phyloP scores from a whole-genome alignment of 768 basidiomycete species.

The Collybia sordida region DNA sequence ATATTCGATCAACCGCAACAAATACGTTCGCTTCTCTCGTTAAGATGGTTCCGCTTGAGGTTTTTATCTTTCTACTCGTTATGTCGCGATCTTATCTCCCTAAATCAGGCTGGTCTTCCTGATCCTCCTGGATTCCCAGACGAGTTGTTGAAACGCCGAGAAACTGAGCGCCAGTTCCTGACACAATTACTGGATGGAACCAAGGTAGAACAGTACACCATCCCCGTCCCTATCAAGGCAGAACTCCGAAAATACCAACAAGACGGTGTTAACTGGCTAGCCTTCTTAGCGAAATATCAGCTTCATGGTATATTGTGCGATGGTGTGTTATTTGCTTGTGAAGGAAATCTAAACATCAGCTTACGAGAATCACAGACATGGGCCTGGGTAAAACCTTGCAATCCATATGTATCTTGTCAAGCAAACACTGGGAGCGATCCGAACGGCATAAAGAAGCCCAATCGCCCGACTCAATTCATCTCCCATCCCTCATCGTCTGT shows the following conservation, averaged over 20 bases:
- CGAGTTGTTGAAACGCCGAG: constrained; percentile 82
- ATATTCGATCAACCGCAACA: constrained; percentile 91
- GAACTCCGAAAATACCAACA: constrained; percentile 97
- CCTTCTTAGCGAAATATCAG: constrained; percentile 97
- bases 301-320: constrained; percentile 97
- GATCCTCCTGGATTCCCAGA: constrained; percentile 92
- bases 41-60: constrained; percentile 98
- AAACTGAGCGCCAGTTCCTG: constrained; percentile 88
- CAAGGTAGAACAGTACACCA: constrained; percentile 87
- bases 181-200: constrained; percentile 92
- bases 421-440: constrained; percentile 88
- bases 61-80: constrained; percentile 27
- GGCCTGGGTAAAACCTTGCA: constrained; percentile 98
- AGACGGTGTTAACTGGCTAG: constrained; percentile 98
- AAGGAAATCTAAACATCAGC: background rate
- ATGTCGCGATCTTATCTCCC: background rate
- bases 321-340: constrained; percentile 49
- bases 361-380: constrained; percentile 68
- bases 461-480: constrained; percentile 75
- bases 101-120: constrained; percentile 83
- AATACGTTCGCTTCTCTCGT: constrained; percentile 96
- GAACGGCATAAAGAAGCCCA: constrained; percentile 63
- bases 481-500: constrained; percentile 94
- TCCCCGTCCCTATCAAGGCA: constrained; percentile 88
- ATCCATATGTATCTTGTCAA: constrained; percentile 94